Evolutionary conservation across 2,329 filamentous ascomycete species (phyloP), one percentile per base, ranked within the genome.

Genomic region (Fusarium pseudonygamai): DNA sequence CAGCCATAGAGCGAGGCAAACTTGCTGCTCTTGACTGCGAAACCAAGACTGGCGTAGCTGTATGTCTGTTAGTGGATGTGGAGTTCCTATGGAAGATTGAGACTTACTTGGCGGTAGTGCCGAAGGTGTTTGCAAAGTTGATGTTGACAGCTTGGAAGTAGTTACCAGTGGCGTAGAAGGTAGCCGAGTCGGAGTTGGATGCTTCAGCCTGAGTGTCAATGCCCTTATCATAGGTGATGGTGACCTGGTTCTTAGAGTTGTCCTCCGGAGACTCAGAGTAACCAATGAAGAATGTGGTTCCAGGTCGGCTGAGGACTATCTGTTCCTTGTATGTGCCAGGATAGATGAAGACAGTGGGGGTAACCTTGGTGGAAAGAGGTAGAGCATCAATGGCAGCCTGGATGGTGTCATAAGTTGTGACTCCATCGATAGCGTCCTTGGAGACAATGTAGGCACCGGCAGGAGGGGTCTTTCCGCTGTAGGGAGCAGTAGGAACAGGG

Each of bases 41-140:
- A 82, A 13, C 85, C 85, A 70, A 86, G 84, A 39, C 79, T 82
- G 4, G 84, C 85, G 60, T 82, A 78, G 28, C 85, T 85, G 60
- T 18, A 0, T 3, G 2, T 10, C 10, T 28, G 49, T 76, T 16
- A 74, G 64, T 14, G 36, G 3, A 1, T 20, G 18, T 7, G 1
- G 0, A 6, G 9, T 14, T 39, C 3, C 6, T 30, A 3, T 5
- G 4, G 3, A 2, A 2, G 8, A 9, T 20, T 4, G 7, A 9
- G 18, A 53, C 74, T 63, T 68, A 76, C 74, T 76, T 69, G 50
- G 37, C 55, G 1, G 75, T 42, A 3, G 74, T 74, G 15, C 75
- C 75, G 7, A 68, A 77, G 2, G 74, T 74, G 55, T 77, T 77
- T 15, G 64, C 65, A 47, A 77, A 77, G 40, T 77, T 77, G 28